Evolutionary conservation across 371 early-diverging fungal genomes (phyloP).

Genomic region (Capillidium heterosporum): DNA sequence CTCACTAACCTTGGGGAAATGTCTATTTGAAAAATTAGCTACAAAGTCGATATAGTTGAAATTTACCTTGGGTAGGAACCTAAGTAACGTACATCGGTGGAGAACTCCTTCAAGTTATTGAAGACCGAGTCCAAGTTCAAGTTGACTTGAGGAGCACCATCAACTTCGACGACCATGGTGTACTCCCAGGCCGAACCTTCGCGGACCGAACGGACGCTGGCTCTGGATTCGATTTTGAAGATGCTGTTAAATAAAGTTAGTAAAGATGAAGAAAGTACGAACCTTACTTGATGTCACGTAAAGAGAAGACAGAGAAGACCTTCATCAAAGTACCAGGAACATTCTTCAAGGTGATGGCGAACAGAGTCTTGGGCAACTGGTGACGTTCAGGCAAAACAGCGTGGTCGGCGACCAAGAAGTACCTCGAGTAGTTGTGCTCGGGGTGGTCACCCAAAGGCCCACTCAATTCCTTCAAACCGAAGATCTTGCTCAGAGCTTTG

Average conservation of each 20-base stretch:
- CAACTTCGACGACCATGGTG: conserved; percentile 6
- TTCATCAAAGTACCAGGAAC: conserved; percentile 1
- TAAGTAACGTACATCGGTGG: background rate
- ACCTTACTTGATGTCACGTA: conserved; percentile 6
- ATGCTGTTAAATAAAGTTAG: background rate
- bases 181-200: conserved; percentile 2
- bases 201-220: background rate
- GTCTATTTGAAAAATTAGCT: background rate
- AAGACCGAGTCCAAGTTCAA: background rate
- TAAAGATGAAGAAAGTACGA: background rate
- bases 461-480: background rate
- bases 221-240: conserved; percentile 6
- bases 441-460: background rate
- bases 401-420: background rate
- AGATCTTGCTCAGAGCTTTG: background rate
- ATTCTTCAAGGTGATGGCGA: conserved; percentile 1
- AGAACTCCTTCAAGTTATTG: conserved; percentile 5
- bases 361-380: conserved; percentile 4
- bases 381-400: background rate
- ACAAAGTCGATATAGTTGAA: background rate
- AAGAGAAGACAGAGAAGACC: conserved; percentile 1
- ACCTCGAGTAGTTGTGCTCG: background rate
- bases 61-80: conserved; percentile 8
- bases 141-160: conserved; percentile 3
- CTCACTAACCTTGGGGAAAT: background rate